Evolutionary conservation across 371 early-diverging fungal species (phyloP).

Genomic region (Syncephalastrum monosporum): DNA sequence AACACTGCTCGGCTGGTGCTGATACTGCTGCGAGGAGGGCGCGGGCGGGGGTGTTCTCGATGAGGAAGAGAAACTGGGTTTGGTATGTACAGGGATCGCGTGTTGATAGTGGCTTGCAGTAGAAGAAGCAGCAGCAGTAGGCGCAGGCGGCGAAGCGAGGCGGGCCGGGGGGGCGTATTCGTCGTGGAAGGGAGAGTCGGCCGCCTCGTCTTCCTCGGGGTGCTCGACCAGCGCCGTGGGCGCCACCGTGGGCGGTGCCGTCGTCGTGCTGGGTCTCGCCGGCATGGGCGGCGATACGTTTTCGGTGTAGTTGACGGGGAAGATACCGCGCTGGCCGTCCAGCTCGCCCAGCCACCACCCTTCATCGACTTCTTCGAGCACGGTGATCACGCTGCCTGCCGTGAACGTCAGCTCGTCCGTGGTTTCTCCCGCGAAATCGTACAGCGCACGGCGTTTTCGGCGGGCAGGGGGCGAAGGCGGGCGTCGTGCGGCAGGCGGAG

Average conservation of each 20-base stretch:
- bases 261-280: slow-evolving; percentile 11
- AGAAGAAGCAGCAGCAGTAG: too few relatives aligned
- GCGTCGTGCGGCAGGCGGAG: too few relatives aligned
- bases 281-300: slow-evolving; percentile 11
- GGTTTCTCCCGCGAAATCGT: slow-evolving; percentile 24
- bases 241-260: slow-evolving; percentile 2
- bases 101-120: too few relatives aligned
- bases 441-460: slow-evolving; percentile 18
- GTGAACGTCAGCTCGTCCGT: slow-evolving; percentile 21
- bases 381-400: slow-evolving; percentile 36
- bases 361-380: slow-evolving; percentile 67
- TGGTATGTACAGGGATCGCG: too few relatives aligned
- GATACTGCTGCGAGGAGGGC: slow-evolving; percentile 6
- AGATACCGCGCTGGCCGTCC: slow-evolving; percentile 65
- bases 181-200: slow-evolving; percentile 16
- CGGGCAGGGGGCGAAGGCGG: background rate
- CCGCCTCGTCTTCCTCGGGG: background rate
- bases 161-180: background rate
- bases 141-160: slow-evolving; percentile 2
- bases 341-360: slow-evolving; percentile 90
- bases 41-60: slow-evolving; percentile 12
- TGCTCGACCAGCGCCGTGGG: slow-evolving; percentile 15
- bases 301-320: slow-evolving; percentile 80
- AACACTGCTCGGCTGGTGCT: background rate
- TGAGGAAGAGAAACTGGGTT: slow-evolving; percentile 9